These are phyloP conservation scores for Hepatocystis sp. DNA, from an alignment of 169 alveolate species.

Conservation along the genomic window DNA sequence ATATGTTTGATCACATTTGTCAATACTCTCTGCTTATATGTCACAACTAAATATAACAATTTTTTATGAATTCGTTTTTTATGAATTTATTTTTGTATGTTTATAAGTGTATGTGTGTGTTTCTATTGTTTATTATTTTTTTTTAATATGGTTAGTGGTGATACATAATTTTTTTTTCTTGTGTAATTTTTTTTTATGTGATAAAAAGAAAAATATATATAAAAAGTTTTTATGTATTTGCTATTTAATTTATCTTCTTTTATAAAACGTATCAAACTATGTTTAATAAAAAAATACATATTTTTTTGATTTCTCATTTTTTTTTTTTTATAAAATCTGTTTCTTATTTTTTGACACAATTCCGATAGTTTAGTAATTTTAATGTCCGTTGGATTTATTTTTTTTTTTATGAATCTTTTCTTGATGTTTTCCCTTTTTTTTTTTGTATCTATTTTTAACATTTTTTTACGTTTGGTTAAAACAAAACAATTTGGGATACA, in stretches of 20 bases:
- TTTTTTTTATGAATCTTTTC: background rate
- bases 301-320: constrained; percentile 36
- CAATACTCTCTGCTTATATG: too few relatives aligned
- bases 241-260: constrained; percentile 10
- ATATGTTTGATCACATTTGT: too few relatives aligned
- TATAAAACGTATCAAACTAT: constrained; percentile 7
- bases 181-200: constrained; percentile 55
- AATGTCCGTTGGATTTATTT: background rate
- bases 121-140: too few relatives aligned
- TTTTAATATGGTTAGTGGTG: too few relatives aligned
- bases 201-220: constrained; percentile 55
- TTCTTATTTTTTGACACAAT: constrained; percentile 28
- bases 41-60: too few relatives aligned
- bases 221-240: constrained; percentile 56
- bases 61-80: too few relatives aligned
- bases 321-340: constrained; percentile 21
- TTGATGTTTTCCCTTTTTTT: background rate
- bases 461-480: background rate
- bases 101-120: too few relatives aligned
- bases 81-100: too few relatives aligned
- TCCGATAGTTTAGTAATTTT: constrained; percentile 17
- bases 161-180: constrained; percentile 67
- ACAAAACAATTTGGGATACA: too few relatives aligned
- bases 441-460: background rate
- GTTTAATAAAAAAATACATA: constrained; percentile 62